Evolutionary conservation across 2,329 filamentous ascomycete genomes (phyloP).

Genomic region (Aureobasidium sp.): DNA sequence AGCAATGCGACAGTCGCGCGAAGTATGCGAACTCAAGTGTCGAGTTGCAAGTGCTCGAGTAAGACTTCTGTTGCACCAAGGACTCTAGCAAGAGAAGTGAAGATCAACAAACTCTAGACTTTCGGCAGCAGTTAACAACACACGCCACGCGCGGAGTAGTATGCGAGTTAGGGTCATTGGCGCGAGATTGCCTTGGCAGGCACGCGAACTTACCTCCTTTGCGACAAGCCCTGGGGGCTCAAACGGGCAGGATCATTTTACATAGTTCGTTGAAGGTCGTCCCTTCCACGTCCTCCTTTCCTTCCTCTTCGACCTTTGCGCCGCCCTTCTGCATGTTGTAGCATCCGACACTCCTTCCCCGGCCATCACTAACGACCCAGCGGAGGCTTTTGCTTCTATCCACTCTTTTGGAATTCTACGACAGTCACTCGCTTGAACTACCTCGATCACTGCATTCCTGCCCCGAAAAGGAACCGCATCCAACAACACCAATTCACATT

Average conservation of each 20-base stretch:
- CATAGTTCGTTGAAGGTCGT: not conserved
- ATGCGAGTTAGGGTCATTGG: constrained; percentile 3
- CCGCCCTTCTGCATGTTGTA: constrained; percentile 8
- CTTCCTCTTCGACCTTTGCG: constrained; percentile 5
- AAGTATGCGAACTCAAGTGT: no score
- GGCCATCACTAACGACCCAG: not conserved
- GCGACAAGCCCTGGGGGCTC: not conserved
- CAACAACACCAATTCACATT: not conserved
- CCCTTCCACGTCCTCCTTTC: not conserved
- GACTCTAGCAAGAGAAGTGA: not conserved
- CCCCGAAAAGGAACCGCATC: not conserved
- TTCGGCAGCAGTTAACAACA: constrained; percentile 10
- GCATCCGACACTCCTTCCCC: not conserved
- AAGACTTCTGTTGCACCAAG: not conserved
- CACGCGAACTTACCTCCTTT: constrained; percentile 13
- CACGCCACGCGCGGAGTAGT: constrained; percentile 1
- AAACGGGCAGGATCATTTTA: constrained; percentile 11
- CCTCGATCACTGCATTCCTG: not conserved
- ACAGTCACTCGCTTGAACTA: constrained; percentile 8
- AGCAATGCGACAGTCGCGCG: not conserved
- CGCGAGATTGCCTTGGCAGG: constrained; percentile 14
- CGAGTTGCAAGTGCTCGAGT: not conserved
- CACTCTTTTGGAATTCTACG: constrained; percentile 11
- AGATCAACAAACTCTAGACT: not conserved
- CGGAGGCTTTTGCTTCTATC: constrained; percentile 14